A percentile compares a stretch with the other conserved stretches of the same genome.
phyloP scores from a whole-genome alignment of 306 rosid species.

The Leucaena leucocephala region DNA sequence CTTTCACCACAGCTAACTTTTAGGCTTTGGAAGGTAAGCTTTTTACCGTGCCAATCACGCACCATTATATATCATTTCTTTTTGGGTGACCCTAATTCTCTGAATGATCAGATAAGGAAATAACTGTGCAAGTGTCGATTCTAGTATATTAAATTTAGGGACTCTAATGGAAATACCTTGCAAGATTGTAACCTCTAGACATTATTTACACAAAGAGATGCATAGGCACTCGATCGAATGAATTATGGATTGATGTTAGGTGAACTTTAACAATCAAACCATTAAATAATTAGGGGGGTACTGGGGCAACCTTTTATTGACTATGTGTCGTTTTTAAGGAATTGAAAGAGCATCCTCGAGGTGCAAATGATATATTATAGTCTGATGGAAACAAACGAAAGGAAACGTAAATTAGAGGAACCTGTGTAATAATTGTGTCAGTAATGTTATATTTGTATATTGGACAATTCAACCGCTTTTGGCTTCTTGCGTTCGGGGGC shows the following conservation, averaged over 20 bases:
- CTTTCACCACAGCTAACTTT: neutral
- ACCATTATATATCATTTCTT: conserved; percentile 28
- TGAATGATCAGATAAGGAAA: neutral
- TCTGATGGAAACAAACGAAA: neutral
- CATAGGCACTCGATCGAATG: neutral
- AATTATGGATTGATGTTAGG: neutral
- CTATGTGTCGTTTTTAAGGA: neutral
- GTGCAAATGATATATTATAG: neutral
- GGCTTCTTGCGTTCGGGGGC: conserved; percentile 55
- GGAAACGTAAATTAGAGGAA: neutral
- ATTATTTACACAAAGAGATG: neutral
- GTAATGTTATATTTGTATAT: neutral
- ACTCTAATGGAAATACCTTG: neutral
- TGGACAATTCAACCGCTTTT: conserved; percentile 46
- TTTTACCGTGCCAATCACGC: conserved; percentile 32
- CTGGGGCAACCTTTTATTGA: neutral
- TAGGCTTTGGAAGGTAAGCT: conserved; percentile 6
- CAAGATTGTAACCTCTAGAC: too few species aligned
- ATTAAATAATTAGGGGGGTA: neutral
- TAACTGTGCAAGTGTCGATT: neutral
- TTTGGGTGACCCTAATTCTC: neutral
- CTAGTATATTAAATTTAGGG: neutral
- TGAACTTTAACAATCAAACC: conserved; percentile 9
- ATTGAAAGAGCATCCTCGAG: neutral
- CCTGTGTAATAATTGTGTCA: neutral